Evolutionary conservation across 306 rosid genomes (phyloP), one percentile per base, ranked within the genome.

Genomic region (Rubus parviflorus): DNA sequence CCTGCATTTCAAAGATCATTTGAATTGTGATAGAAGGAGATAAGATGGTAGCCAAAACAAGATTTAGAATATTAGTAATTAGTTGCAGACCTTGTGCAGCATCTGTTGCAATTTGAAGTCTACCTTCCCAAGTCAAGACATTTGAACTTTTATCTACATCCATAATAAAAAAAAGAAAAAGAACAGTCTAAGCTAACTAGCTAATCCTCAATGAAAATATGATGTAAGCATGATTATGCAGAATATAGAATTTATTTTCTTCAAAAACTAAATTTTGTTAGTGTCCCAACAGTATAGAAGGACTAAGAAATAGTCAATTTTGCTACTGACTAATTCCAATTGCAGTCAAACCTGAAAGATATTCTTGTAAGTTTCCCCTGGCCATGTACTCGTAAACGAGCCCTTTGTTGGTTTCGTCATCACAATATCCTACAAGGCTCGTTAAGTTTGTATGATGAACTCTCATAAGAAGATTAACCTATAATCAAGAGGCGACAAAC

Each of bases 381-480:
- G 80, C 79, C 83, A 81, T 75, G 74, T 68, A 85, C 64, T 85
- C 85, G 11, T 78, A 82, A 22, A 82, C 73, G 7, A 73, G 72
- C 38, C 80, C 82, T 4, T 58, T 43, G 66, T 85, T 49, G 53
- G 5, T 25, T 23, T 70, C 77, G 19, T 85, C 82, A 37, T 82
- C 72, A 72, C 82, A 75, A 63, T 82, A 82, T 17, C 88, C 86
- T 15, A 85, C 79, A 1, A 85, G 85, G 68, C 72, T 75, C 1
- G 88, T 82, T 76, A 85, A 82, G 73, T 85, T 81, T 60, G 68
- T 79, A 42, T 81, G 85, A 69, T 85, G 82, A 75, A 85, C 85
- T 71, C 85, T 75, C 81, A 77, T 9, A n/a, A 84, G 80, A 60
- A 77, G 79, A 23, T 77, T 20, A 48, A 79, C 88, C 85, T 85